phyloP scores from a whole-genome alignment of 108 stramenopile genomes.

The Stephanodiscus triporus region DNA sequence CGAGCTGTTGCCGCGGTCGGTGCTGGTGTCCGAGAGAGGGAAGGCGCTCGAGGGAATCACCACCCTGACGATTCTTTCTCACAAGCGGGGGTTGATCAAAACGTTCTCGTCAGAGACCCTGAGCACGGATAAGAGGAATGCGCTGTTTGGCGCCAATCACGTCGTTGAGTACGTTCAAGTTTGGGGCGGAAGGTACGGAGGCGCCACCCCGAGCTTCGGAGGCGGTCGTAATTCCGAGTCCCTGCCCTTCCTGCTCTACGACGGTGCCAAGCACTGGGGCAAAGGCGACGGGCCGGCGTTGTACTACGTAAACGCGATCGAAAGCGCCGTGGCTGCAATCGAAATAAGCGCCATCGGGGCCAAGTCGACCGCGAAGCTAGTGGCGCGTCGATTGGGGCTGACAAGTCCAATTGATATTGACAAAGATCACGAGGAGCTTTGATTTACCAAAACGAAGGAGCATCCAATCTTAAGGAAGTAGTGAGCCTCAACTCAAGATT shows the following conservation, averaged over 20 bases:
- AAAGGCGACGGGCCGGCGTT: conserved; percentile 53
- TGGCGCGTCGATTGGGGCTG: conserved; percentile 65
- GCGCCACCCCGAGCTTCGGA: conserved; percentile 68
- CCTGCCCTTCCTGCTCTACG: conserved; percentile 66
- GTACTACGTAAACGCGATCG: conserved; percentile 81
- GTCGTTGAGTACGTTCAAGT: conserved; percentile 54
- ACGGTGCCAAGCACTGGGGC: conserved; percentile 56
- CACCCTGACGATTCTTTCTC: conserved; percentile 51
- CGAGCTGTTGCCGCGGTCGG: conserved; percentile 46
- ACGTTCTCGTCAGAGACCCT: conserved; percentile 57
- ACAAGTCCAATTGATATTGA: conserved; percentile 3
- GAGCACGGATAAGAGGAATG: conserved; percentile 20
- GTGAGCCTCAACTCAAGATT: no score
- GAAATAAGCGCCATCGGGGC: conserved; percentile 81
- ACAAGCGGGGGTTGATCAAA: conserved; percentile 61
- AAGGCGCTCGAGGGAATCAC: conserved; percentile 46
- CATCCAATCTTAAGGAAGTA: no score
- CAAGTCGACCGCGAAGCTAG: conserved; percentile 77
- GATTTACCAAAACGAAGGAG: no score
- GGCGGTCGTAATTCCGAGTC: conserved; percentile 53
- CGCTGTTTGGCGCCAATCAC: conserved; percentile 59
- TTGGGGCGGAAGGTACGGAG: conserved; percentile 52
- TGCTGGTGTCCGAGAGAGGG: conserved; percentile 60
- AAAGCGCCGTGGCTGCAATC: conserved; percentile 68
- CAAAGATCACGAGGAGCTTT: conserved; percentile 30